Base-by-base conservation (phyloP, 257 asterid genomes). In the Prunella vulgaris region DNA sequence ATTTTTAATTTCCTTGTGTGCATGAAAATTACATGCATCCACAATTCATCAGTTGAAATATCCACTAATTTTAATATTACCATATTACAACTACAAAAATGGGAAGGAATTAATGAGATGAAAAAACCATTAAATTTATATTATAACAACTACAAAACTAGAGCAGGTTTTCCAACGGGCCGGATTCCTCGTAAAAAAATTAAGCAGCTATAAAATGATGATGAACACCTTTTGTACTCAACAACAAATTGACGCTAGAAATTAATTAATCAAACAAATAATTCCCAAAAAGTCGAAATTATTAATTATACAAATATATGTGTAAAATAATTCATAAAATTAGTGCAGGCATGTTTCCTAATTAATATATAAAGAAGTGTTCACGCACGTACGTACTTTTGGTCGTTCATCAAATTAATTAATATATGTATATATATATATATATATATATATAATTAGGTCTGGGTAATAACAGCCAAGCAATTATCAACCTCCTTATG, bases 381-480 rank as follows among this genome's bases (percentile, higher is more conserved):
- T 15, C 53, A 46, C n/a, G n/a, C n/a, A n/a, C n/a, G n/a, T n/a
- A n/a, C n/a, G n/a, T n/a, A n/a, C 28, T 25, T 25, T 25, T 25
- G 1, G 28, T 25, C 3, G 2, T 1, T 25, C 28, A 25, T 25
- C 28, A 25, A 25, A 25, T 25, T 25, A 25, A 25, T 25, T 25
- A 25, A 25, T 25, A 25, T 25, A 25, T 25, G 28, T 25, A 25
- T 25, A 1, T 25, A 25, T 25, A 25, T 25, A 25, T 25, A 25
- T 25, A 25, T 25, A 25, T 1, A 25, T 25, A 25, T 25, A 25
- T 25, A 25, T 32, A 32, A 35, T 35, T 8, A 35, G 8, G 1
- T 35, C 54, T 78, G 71, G 69, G 48, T 5, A 20, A 70, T 73
- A 65, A 85, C 81, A 40, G 87, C 82, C 73, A 85, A 17, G 61